Evolutionary conservation across 495 filamentous ascomycete species (phyloP).

Genomic region (Talaromyces wortmannii): DNA sequence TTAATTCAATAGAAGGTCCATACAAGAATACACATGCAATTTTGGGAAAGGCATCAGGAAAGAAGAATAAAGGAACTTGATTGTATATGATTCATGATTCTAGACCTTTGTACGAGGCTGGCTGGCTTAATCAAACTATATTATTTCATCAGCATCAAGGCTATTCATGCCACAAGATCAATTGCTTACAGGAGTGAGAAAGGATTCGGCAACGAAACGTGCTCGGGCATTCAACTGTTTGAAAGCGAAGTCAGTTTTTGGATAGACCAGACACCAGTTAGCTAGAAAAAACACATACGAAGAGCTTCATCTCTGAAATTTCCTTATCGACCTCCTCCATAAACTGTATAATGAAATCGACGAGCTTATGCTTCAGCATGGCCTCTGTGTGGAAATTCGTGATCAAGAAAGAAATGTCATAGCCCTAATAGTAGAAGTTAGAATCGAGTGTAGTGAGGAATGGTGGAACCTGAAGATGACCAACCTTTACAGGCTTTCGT

Average conservation of each 20-base stretch:
- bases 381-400: constrained; percentile 98
- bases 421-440: constrained; percentile 53
- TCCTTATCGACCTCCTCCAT: constrained; percentile 99
- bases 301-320: constrained; percentile 99
- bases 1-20: background rate
- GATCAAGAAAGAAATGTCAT: constrained; percentile 97
- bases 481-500: constrained; percentile 89
- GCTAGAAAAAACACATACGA: constrained; percentile 53
- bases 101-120: background rate
- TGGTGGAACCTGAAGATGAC: constrained; percentile 8
- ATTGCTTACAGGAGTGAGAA: constrained; percentile 79
- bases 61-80: background rate
- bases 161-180: background rate
- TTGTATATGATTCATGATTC: background rate
- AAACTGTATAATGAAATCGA: constrained; percentile 97
- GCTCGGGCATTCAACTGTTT: constrained; percentile 87
- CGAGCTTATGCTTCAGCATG: constrained; percentile 97
- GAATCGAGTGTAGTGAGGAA: background rate
- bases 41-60: background rate
- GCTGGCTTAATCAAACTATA: constrained; percentile 1
- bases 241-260: background rate
- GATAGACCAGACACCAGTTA: background rate
- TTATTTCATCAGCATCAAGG: constrained; percentile 3
- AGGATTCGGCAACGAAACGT: constrained; percentile 96
- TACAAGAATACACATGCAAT: background rate